Evolutionary conservation across 768 basidiomycete genomes (phyloP), one percentile per base, ranked within the genome.

Genomic region (Suillus plorans): DNA sequence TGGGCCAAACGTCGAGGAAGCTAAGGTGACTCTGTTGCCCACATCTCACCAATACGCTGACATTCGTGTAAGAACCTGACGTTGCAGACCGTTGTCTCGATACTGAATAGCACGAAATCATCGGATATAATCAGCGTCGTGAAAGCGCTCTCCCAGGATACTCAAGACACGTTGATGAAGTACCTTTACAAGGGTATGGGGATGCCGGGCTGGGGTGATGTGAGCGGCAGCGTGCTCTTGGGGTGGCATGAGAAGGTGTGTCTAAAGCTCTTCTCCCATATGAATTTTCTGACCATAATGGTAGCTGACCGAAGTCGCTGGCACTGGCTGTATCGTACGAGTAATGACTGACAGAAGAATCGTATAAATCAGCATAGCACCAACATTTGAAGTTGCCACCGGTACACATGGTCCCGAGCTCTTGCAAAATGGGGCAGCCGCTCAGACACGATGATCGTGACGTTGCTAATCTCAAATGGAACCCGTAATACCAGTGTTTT

Each of bases 141-240:
- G 74, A 91, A 89, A 71, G 75, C 82, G 0, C 83, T 98, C 37
- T 84, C 89, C 3, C 84, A 84, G 69, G 90, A 92, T 60, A 79
- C 84, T 52, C 93, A 95, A 72, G 97, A 97, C 72, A 92, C 89
- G 39, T 31, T 58, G 37, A 99, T 97, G 97, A 97, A 96, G 75
- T 99, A 97, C 73, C 81, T 99, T 18, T 99, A 98, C 86, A 99
- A 99, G 80, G 96, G 94, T 18, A 98, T 97, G 96, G 86, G 82
- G 20, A 76, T 83, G 71, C 80, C 82, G 2, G 87, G 82, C 18
- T 82, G 84, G 75, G 83, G 85, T 37, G 88, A 89, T 67, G 80
- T 88, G 63, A 86, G 82, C 69, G 87, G 87, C 50, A 88, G 86
- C 67, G 87, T 89, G 44, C 77, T 90, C 42, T 76, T 76, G 14